phyloP scores from a whole-genome alignment of 371 early-diverging fungal species.

The Phascolomyces articulosus region DNA sequence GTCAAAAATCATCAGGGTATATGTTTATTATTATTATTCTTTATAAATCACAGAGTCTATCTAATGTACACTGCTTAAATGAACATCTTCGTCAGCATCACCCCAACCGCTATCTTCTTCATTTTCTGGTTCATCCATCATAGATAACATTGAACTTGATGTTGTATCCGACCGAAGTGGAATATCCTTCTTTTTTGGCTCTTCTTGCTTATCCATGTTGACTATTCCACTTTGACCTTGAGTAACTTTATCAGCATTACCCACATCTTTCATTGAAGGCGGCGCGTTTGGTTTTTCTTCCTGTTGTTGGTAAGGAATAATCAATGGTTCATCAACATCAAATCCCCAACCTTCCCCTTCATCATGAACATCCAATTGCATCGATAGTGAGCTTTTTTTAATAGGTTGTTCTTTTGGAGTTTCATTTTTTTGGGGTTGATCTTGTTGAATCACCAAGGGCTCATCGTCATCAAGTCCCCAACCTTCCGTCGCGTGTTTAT shows the following conservation, averaged over 20 bases:
- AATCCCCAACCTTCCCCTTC: slow-evolving; percentile 3
- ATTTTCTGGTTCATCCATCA: slow-evolving; percentile 8
- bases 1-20: too few species aligned
- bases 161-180: not conserved
- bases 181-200: not conserved
- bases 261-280: not conserved
- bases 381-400: not conserved
- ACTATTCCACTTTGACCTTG: too few species aligned
- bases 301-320: not conserved
- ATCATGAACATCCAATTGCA: not conserved
- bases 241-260: too few species aligned
- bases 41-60: too few species aligned
- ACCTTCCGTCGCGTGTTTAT: not conserved
- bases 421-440: not conserved
- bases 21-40: too few species aligned
- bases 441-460: not conserved
- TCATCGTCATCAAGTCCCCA: slow-evolving; percentile 5
- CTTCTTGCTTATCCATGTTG: too few species aligned
- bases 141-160: not conserved
- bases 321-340: not conserved
- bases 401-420: not conserved
- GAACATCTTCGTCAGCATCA: slow-evolving; percentile 4
- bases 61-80: not conserved
- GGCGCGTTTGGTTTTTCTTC: too few species aligned
- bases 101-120: slow-evolving; percentile 6